Evolutionary conservation across 495 filamentous ascomycete species (phyloP), one percentile per base, ranked within the genome.

Genomic region (Xanthoparmelia taractica): DNA sequence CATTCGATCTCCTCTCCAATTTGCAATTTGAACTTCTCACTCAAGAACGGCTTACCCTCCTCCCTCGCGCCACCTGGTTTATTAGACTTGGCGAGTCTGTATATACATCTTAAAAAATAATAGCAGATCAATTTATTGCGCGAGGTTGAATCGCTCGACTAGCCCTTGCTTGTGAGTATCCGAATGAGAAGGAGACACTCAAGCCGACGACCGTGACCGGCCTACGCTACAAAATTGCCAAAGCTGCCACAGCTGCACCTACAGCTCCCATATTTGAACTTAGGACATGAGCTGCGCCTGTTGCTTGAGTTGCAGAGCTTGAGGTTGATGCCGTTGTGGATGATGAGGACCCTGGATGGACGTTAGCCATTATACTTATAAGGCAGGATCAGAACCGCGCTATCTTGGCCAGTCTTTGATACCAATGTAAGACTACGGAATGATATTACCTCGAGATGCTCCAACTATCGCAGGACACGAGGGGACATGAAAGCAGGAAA

Each of bases 181-280:
- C 27, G 25, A 10, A 50, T 13, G 13, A 54, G 6, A 3, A 31
- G 33, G 15, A 5, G 33, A 54, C 2, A 33, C 50, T 8, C 33
- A 11, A 31, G 27, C 29, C 27, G 15, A 31, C 11, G 27, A 7
- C 48, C 25, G 25, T 13, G 31, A 31, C 27, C 13, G 2, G 2
- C 50, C 15, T 8, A 52, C 29, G 50, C 29, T 66, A 69, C 40
- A 69, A 33, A 15, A 66, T 59, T 29, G 58, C 64, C 20, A 67
- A 50, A 15, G 65, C 67, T 34, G 61, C 65, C 31, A 69, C 58
- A 52, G 65, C 67, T 37, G 65, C 64, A 36, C 67, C 67, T 17
- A 65, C 60, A 17, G 58, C 67, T 36, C 67, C 64, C n/a, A 66
- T 59, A 11, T 62, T 65, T n/a, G 60, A 58, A 27, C 60, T 57